Evolutionary conservation across 192 early-diverging fungal species (phyloP), one percentile per base, ranked within the genome.

Genomic region (Backusella circina): DNA sequence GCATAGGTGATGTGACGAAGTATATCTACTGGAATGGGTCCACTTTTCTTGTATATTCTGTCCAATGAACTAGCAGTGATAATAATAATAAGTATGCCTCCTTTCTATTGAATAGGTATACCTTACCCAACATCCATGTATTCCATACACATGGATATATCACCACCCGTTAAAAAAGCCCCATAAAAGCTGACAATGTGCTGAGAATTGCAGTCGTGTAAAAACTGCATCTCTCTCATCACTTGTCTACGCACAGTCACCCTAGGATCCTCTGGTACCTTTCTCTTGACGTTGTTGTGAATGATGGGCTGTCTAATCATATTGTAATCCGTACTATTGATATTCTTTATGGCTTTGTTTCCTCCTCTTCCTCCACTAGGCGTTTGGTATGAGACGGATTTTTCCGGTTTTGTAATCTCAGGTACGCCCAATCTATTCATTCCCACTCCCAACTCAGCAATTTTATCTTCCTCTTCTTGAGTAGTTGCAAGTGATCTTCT

Each of bases 181-280:
- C 98, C 98, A 77, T 97, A 99, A 79, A 96, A 99, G 36, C 93
- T 92, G 35, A 99, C 96, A 77, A 99, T 99, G 77, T 98, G 94
- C 72, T 92, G 91, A 37, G 93, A 95, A 77, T 94, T 94, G 84
- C 97, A 99, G 75, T 96, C 95, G 80, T 97, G 95, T 81, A 99
- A 88, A 80, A 99, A 95, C 79, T 96, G 92, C 66, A 99, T 88
- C 81, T 99, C 98, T 50, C 96, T 92, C 76, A 96, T 84, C 70
- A 99, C 95, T 83, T 96, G 94, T 84, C 94, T 95, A 77, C 85
- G 93, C 78, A 90, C 90, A 74, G 78, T 90, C 70, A 85, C 86
- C 76, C 93, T 91, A 12, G 90, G 91, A 36, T 82, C 76, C 21
- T 78, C 73, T 32, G 79, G 71, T 31, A 79, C 77, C 32, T 70